Percentiles rank a stretch among this genome's conserved stretches.
Conservation (phyloP, 2,329 filamentous ascomycete genomes). For the Botrytis byssoidea region DNA sequence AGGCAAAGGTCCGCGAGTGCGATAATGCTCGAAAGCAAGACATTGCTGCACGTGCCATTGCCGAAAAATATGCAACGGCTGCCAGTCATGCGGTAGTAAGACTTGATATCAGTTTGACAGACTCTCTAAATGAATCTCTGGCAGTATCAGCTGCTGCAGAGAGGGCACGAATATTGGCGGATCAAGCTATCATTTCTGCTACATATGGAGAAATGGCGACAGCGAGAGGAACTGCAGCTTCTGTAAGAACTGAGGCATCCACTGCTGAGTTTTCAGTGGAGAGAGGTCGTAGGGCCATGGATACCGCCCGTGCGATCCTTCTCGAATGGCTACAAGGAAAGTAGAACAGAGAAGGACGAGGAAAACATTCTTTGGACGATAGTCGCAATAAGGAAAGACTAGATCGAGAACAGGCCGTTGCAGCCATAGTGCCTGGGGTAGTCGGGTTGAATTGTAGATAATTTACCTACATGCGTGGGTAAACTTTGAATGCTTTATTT, state of each 20-base stretch:
- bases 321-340: not conserved
- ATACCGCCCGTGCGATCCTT: not conserved
- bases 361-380: not conserved
- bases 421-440: too few species aligned
- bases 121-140: not conserved
- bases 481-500: too few species aligned
- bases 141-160: not conserved
- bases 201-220: not conserved
- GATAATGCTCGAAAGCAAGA: not conserved
- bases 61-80: not conserved
- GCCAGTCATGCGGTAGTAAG: not conserved
- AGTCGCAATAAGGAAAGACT: not conserved
- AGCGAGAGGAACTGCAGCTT: not conserved
- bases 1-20: not conserved
- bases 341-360: not conserved
- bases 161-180: not conserved
- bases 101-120: not conserved
- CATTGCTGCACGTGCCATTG: not conserved
- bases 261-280: not conserved
- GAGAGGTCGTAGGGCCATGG: not conserved
- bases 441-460: too few species aligned
- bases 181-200: not conserved
- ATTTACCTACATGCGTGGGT: too few species aligned
- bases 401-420: not conserved
- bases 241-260: not conserved